phyloP scores from a whole-genome alignment of 768 basidiomycete species.

The Leccinum aurantiacum region DNA sequence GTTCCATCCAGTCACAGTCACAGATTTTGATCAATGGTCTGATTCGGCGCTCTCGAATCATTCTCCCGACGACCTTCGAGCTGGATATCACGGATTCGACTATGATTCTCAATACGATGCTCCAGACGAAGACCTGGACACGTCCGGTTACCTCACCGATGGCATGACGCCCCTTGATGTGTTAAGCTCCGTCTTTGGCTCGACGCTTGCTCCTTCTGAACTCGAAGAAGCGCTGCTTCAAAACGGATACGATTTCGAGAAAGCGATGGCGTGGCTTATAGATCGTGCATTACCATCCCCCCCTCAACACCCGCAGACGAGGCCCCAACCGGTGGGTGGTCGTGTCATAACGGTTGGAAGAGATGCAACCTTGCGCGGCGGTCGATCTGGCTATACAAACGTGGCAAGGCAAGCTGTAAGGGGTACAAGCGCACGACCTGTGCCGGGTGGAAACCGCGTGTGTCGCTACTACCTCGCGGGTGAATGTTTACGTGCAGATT shows the following conservation, averaged over 20 bases:
- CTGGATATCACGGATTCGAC: slow-evolving; percentile 32
- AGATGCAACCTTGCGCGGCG: slow-evolving; percentile 46
- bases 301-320: slow-evolving; percentile 38
- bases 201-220: slow-evolving; percentile 84
- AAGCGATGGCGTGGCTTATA: slow-evolving; percentile 92
- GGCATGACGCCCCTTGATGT: slow-evolving; percentile 99
- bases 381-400: slow-evolving; percentile 39
- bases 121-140: slow-evolving; percentile 47
- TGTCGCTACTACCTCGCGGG: slow-evolving; percentile 97
- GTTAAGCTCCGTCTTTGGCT: slow-evolving; percentile 89
- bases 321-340: slow-evolving; percentile 64
- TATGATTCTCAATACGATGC: slow-evolving; percentile 34
- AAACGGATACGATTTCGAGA: slow-evolving; percentile 93
- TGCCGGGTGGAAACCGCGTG: slow-evolving; percentile 62
- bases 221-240: slow-evolving; percentile 88
- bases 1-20: slow-evolving; percentile 62
- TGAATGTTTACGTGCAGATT: slow-evolving; percentile 93
- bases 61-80: slow-evolving; percentile 51
- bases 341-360: slow-evolving; percentile 65
- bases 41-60: slow-evolving; percentile 53
- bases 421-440: slow-evolving; percentile 34
- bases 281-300: slow-evolving; percentile 60
- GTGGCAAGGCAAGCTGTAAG: slow-evolving; percentile 22
- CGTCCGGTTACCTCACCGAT: slow-evolving; percentile 66
- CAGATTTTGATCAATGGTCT: slow-evolving; percentile 63